Percentiles rank a stretch among this genome's conserved stretches.
Conservation (phyloP, 495 filamentous ascomycete species). For the Penicillium turbatum region DNA sequence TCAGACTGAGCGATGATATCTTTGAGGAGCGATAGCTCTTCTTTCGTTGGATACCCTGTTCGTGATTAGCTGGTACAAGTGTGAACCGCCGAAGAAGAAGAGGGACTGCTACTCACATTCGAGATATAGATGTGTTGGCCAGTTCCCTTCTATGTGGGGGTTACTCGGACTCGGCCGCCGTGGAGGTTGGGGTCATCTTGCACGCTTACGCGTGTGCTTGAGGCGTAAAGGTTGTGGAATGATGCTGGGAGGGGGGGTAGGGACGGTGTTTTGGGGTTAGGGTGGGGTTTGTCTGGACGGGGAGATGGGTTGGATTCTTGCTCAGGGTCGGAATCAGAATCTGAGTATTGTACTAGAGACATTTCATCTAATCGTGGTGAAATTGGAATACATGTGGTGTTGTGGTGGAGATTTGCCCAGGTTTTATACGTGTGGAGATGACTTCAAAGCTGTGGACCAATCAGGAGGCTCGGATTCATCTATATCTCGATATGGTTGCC, state of each 20-base stretch:
- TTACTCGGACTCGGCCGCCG: conserved; percentile 72
- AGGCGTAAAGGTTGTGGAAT: conserved; percentile 91
- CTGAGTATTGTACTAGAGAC: conserved; percentile 72
- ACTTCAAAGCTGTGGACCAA: neutral
- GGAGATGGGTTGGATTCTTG: conserved; percentile 13
- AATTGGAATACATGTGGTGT: neutral
- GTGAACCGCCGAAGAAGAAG: neutral
- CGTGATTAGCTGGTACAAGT: conserved; percentile 23
- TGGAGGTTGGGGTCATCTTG: conserved; percentile 81
- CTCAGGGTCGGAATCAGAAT: conserved; percentile 56
- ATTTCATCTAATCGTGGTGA: conserved; percentile 25
- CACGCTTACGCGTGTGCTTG: conserved; percentile 62
- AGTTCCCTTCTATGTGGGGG: conserved; percentile 84
- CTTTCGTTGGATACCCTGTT: conserved; percentile 64
- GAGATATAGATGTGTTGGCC: conserved; percentile 89
- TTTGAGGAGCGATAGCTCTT: conserved; percentile 51
- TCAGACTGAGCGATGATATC: conserved; percentile 46
- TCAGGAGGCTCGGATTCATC: neutral
- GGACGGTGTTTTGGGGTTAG: conserved; percentile 12
- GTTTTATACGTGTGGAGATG: conserved; percentile 1
- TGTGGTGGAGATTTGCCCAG: conserved; percentile 1
- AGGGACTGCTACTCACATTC: conserved; percentile 65
- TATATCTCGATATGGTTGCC: neutral
- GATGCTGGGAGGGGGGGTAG: conserved; percentile 77
- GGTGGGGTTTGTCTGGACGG: conserved; percentile 27